phyloP scores from a whole-genome alignment of 2,329 filamentous ascomycete species.

The Didymella sp. region DNA sequence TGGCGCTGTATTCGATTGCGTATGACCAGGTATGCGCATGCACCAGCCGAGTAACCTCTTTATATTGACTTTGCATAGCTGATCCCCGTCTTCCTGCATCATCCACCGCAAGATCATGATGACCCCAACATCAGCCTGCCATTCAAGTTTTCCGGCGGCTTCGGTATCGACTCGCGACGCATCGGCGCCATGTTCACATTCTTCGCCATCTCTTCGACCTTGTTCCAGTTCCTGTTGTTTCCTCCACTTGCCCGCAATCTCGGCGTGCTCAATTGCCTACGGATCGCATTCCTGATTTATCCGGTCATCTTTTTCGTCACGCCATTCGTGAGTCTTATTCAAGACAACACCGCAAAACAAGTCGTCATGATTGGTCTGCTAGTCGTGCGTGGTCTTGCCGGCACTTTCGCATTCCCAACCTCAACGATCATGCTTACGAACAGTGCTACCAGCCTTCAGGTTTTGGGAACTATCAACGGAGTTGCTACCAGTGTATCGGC shows the following conservation, averaged over 20 bases:
- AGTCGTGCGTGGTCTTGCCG: slow-evolving; percentile 74
- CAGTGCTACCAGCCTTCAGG: slow-evolving; percentile 73
- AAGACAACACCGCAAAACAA: slow-evolving; percentile 60
- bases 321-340: slow-evolving; percentile 76
- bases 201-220: slow-evolving; percentile 79
- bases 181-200: slow-evolving; percentile 88
- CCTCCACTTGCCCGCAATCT: slow-evolving; percentile 74
- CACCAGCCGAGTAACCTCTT: neutral
- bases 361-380: slow-evolving; percentile 70
- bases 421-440: slow-evolving; percentile 91
- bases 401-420: slow-evolving; percentile 88
- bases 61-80: slow-evolving; percentile 51
- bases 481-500: slow-evolving; percentile 84
- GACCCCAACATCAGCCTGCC: slow-evolving; percentile 69
- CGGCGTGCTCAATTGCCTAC: slow-evolving; percentile 77
- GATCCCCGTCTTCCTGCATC: slow-evolving; percentile 87
- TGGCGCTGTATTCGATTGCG: slow-evolving; percentile 82
- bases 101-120: slow-evolving; percentile 62
- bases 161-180: slow-evolving; percentile 72
- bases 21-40: slow-evolving; percentile 70
- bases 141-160: slow-evolving; percentile 83
- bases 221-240: slow-evolving; percentile 87
- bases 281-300: slow-evolving; percentile 69
- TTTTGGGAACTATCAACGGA: slow-evolving; percentile 89
- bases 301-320: slow-evolving; percentile 81